A percentile compares a stretch with the other conserved stretches of the same genome.
These are phyloP conservation scores for Linum lewisii DNA, from an alignment of 345 rosid species.

Conservation along the genomic window DNA sequence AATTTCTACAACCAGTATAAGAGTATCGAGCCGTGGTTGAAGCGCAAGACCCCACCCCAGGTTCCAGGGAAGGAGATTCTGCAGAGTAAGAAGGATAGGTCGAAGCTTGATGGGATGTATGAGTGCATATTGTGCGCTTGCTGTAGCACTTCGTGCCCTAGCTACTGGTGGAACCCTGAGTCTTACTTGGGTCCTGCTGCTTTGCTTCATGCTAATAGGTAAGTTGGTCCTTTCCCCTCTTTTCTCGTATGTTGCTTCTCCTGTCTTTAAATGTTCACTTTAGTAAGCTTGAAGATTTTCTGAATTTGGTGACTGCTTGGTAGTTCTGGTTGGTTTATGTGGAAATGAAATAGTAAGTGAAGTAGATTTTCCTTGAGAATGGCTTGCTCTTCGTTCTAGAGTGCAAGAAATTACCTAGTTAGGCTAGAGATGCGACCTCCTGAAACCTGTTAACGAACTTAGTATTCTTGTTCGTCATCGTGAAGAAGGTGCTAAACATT, in stretches of 20 bases:
- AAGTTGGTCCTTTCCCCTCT: neutral
- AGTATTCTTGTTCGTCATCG: too few relatives aligned
- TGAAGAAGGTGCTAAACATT: too few relatives aligned
- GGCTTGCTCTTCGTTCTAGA: neutral
- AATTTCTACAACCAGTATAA: constrained; percentile 92
- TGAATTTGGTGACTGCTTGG: neutral
- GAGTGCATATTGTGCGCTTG: constrained; percentile 94
- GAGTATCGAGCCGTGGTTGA: constrained; percentile 98
- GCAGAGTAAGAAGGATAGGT: constrained; percentile 86
- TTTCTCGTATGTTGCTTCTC: too few relatives aligned
- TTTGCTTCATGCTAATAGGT: constrained; percentile 91
- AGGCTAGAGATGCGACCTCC: too few relatives aligned
- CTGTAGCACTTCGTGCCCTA: constrained; percentile 89
- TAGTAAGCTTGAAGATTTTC: too few relatives aligned
- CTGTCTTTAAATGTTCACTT: too few relatives aligned
- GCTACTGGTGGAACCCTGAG: constrained; percentile 99
- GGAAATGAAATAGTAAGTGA: neutral
- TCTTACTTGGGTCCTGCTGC: constrained; percentile 92
- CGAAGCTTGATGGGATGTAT: constrained; percentile 94
- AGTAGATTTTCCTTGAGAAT: neutral
- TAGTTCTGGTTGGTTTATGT: neutral
- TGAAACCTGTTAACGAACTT: too few relatives aligned
- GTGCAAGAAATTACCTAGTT: too few relatives aligned
- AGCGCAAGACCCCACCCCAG: constrained; percentile 69
- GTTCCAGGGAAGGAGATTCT: constrained; percentile 64